Conservation (phyloP, 23 red algal species). For the Pyropia yezoensis region DNA sequence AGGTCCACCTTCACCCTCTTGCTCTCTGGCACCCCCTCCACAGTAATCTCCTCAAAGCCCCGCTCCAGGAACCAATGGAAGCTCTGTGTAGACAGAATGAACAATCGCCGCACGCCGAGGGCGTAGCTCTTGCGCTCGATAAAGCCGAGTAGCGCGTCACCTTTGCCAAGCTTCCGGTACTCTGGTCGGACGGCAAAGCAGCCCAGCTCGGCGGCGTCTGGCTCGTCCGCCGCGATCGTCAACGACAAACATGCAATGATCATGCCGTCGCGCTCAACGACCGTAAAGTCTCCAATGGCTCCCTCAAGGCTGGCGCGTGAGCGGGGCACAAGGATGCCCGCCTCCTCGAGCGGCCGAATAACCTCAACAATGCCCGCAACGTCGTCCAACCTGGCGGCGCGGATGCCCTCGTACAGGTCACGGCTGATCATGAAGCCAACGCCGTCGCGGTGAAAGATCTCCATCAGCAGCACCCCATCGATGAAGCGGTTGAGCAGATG, state of each 20-base stretch:
- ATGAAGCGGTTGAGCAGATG: constrained; percentile 78
- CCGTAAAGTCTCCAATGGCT: constrained; percentile 69
- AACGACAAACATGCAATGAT: constrained; percentile 84
- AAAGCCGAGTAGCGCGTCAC: constrained; percentile 79
- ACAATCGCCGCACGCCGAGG: constrained; percentile 64
- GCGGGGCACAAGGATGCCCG: constrained; percentile 69
- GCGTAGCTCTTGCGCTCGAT: constrained; percentile 67
- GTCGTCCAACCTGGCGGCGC: constrained; percentile 51
- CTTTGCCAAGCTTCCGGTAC: constrained; percentile 88
- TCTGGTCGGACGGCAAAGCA: constrained; percentile 73
- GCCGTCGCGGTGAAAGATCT: constrained; percentile 89
- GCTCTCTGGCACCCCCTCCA: constrained; percentile 60
- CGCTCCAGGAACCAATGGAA: constrained; percentile 98
- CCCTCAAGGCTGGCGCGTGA: constrained; percentile 61
- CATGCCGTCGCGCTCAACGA: constrained; percentile 97
- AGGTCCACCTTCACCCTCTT: constrained; percentile 50
- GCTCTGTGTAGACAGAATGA: constrained; percentile 78
- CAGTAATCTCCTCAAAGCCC: constrained; percentile 52
- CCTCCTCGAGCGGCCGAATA: constrained; percentile 74
- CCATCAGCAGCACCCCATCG: constrained; percentile 80
- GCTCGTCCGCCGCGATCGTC: constrained; percentile 35
- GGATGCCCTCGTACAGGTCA: constrained; percentile 95
- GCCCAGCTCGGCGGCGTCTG: constrained; percentile 60
- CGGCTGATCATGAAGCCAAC: constrained; percentile 92
- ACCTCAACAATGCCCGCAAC: constrained; percentile 68